A percentile compares a stretch with the other conserved stretches of the same genome.
phyloP scores from a whole-genome alignment of 176 grass and related monocot species.

The Panicum miliaceum region DNA sequence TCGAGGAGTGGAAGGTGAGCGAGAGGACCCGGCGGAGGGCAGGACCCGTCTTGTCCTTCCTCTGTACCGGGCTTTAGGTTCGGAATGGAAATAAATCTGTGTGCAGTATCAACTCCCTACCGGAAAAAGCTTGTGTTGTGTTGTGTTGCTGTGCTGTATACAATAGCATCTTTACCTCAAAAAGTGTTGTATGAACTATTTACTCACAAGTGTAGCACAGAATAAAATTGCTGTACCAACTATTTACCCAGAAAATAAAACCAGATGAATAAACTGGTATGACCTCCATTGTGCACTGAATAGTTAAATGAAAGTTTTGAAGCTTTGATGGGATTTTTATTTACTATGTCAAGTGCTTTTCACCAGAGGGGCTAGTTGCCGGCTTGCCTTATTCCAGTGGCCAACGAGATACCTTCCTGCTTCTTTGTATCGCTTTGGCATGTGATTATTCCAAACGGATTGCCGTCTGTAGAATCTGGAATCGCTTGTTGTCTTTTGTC shows the following conservation, averaged over 20 bases:
- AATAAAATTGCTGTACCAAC: not conserved
- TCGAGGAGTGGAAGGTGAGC: conserved; percentile 86
- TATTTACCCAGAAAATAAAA: not conserved
- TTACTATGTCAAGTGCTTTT: not conserved
- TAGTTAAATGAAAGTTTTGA: not conserved
- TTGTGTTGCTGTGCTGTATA: not conserved
- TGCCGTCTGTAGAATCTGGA: conserved; percentile 10
- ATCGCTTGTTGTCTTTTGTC: not conserved
- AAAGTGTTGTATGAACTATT: conserved; percentile 11
- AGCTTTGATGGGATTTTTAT: not conserved
- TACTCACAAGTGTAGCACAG: conserved; percentile 15
- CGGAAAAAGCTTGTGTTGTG: not conserved
- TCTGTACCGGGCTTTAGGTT: conserved; percentile 56
- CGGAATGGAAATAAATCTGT: not conserved
- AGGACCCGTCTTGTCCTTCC: conserved; percentile 60
- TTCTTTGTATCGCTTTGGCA: not conserved
- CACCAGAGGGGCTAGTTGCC: not conserved
- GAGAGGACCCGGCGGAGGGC: conserved; percentile 74
- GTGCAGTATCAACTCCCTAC: not conserved
- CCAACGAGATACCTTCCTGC: not conserved
- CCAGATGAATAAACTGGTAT: not conserved
- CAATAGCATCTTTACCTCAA: not conserved
- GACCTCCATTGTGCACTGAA: not conserved
- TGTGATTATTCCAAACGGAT: not conserved
- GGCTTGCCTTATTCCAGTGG: not conserved